Percentiles rank a stretch among this genome's conserved stretches.
phyloP scores from a whole-genome alignment of 768 basidiomycete species.

The Cystoderma amianthinum region DNA sequence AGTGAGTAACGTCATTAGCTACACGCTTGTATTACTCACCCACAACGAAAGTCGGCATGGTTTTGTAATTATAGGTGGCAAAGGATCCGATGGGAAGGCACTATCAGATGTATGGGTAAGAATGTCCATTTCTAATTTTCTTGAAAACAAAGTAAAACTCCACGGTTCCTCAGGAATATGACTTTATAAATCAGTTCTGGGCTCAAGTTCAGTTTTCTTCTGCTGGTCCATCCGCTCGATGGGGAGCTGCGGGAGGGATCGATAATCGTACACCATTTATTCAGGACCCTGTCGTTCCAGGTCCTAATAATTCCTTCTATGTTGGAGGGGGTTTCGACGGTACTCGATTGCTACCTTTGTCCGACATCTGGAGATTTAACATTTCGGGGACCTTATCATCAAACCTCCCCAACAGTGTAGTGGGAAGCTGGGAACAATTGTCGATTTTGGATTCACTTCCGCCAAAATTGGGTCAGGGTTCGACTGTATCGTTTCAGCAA shows the following conservation, averaged over 20 bases:
- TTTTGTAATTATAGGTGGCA: slow-evolving; percentile 71
- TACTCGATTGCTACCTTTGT: slow-evolving; percentile 34
- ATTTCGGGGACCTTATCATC: slow-evolving; percentile 68
- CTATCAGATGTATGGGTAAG: slow-evolving; percentile 73
- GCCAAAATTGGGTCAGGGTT: slow-evolving; percentile 41
- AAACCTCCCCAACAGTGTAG: slow-evolving; percentile 45
- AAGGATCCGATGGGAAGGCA: slow-evolving; percentile 41
- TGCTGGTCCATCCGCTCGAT: slow-evolving; percentile 54
- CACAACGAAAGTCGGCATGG: slow-evolving; percentile 56
- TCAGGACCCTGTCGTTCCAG: slow-evolving; percentile 35
- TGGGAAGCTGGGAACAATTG: slow-evolving; percentile 55
- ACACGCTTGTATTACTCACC: slow-evolving; percentile 7
- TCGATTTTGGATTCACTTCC: slow-evolving; percentile 32
- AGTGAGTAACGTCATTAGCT: slow-evolving; percentile 31
- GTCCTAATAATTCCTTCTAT: slow-evolving; percentile 69
- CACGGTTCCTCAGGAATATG: slow-evolving; percentile 54
- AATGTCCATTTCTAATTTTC: background rate
- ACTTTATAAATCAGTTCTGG: slow-evolving; percentile 76
- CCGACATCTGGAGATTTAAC: slow-evolving; percentile 66
- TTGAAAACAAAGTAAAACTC: too few species aligned
- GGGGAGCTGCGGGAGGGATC: slow-evolving; percentile 70
- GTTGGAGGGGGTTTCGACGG: slow-evolving; percentile 66
- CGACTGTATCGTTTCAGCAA: slow-evolving; percentile 46
- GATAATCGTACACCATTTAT: slow-evolving; percentile 44
- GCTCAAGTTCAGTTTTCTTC: slow-evolving; percentile 45